phyloP scores from a whole-genome alignment of 495 filamentous ascomycete species.

The Aspergillus baeticus region DNA sequence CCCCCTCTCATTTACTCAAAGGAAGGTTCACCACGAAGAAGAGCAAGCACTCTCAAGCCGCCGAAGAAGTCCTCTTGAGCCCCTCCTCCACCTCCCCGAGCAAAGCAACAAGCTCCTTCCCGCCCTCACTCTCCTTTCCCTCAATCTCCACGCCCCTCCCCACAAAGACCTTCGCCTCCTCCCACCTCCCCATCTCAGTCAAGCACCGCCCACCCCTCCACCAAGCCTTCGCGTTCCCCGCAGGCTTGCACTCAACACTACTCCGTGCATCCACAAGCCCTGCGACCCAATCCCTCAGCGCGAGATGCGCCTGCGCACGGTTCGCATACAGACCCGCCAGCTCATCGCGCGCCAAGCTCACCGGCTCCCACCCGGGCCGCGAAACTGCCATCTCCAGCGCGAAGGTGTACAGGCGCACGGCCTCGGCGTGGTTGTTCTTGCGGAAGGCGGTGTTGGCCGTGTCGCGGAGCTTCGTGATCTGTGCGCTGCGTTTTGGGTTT shows the following conservation, averaged over 20 bases:
- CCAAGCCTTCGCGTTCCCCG: slow-evolving; percentile 91
- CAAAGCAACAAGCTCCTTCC: slow-evolving; percentile 61
- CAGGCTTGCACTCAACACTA: slow-evolving; percentile 84
- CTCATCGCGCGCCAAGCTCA: slow-evolving; percentile 78
- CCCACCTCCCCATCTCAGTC: slow-evolving; percentile 83
- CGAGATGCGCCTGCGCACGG: slow-evolving; percentile 88
- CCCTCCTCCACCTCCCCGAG: slow-evolving; percentile 58
- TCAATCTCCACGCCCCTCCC: slow-evolving; percentile 77
- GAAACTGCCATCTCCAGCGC: slow-evolving; percentile 84
- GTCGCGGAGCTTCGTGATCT: slow-evolving; percentile 89
- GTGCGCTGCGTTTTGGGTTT: slow-evolving; percentile 80
- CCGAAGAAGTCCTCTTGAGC: neutral
- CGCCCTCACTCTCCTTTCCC: slow-evolving; percentile 61
- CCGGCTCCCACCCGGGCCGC: slow-evolving; percentile 84
- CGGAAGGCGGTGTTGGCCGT: slow-evolving; percentile 78
- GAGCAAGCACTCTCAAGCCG: no score
- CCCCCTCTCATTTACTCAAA: no score
- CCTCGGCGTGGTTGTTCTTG: slow-evolving; percentile 70
- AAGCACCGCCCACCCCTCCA: slow-evolving; percentile 81
- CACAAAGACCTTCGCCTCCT: slow-evolving; percentile 78
- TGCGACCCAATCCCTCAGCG: slow-evolving; percentile 73
- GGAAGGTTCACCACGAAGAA: no score
- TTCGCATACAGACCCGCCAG: slow-evolving; percentile 76
- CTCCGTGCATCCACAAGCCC: slow-evolving; percentile 78
- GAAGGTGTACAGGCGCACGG: slow-evolving; percentile 75